Evolutionary conservation across 768 basidiomycete species (phyloP).

Genomic region (Lactifluus rugatus): DNA sequence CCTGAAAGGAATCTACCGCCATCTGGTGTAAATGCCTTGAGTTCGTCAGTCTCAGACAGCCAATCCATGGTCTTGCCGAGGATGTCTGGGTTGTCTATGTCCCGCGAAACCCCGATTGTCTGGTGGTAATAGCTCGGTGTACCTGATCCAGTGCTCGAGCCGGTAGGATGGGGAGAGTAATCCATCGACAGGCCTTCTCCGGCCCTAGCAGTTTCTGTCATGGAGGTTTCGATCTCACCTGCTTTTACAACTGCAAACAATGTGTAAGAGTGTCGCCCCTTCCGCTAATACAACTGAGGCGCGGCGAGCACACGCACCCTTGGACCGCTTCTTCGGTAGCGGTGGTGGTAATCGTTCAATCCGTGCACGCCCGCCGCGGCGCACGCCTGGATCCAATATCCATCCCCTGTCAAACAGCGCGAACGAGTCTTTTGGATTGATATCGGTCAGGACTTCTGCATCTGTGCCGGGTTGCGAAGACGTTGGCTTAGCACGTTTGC

Average conservation of each 20-base stretch:
- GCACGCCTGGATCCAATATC: constrained; percentile 71
- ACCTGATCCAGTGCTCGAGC: background rate
- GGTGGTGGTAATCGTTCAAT: constrained; percentile 37
- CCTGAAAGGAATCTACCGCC: constrained; percentile 5
- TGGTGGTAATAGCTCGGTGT: background rate
- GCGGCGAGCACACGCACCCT: constrained; percentile 44
- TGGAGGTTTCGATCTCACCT: background rate
- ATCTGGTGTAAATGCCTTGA: background rate
- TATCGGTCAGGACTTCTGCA: constrained; percentile 55
- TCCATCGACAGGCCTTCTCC: background rate
- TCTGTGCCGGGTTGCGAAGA: constrained; percentile 29
- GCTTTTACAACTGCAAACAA: background rate
- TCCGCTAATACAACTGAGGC: constrained; percentile 16
- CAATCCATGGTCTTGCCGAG: background rate
- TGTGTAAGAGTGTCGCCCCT: constrained; percentile 7
- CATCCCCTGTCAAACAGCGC: constrained; percentile 77
- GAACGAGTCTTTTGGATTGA: constrained; percentile 68
- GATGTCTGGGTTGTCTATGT: background rate
- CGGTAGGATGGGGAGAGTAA: background rate
- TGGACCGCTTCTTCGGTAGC: constrained; percentile 31
- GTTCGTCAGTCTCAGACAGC: background rate
- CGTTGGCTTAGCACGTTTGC: constrained; percentile 11
- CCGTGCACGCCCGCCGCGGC: constrained; percentile 47
- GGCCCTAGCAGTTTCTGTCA: background rate
- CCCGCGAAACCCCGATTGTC: background rate